Conservation (phyloP, 1,284 basidiomycete species). For the Naganishia cerealis region DNA sequence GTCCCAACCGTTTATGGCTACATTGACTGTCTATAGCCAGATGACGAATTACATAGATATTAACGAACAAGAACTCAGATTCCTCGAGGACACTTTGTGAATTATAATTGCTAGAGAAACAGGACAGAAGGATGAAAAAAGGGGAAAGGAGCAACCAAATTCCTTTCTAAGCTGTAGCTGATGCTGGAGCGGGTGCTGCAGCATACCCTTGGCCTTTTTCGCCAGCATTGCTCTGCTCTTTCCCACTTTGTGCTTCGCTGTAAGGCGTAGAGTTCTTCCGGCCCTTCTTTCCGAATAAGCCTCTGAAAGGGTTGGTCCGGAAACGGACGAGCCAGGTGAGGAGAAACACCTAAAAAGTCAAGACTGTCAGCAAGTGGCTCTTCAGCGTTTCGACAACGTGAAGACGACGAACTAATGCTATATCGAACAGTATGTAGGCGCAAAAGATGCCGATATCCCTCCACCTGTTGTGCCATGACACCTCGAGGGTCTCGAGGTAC, state of each 20-base stretch:
- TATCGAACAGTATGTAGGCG: conserved; percentile 63
- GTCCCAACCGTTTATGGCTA: too few species aligned
- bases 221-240: conserved; percentile 6
- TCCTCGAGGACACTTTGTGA: too few species aligned
- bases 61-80: too few species aligned
- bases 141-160: too few species aligned
- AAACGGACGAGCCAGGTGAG: conserved; percentile 26
- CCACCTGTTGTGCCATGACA: conserved; percentile 64
- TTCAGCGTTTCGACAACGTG: not conserved
- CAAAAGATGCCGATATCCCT: conserved; percentile 72
- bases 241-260: conserved; percentile 15
- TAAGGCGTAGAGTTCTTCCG: conserved; percentile 19
- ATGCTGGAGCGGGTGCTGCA: conserved; percentile 10
- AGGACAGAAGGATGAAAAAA: too few species aligned
- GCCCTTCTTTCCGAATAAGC: conserved; percentile 5
- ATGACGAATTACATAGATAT: too few species aligned
- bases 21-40: too few species aligned
- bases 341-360: conserved; percentile 19
- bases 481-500: conserved; percentile 25
- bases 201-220: conserved; percentile 21
- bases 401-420: conserved; percentile 59
- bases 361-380: not conserved
- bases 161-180: not conserved
- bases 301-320: conserved; percentile 27
- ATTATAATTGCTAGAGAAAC: too few species aligned